Conservation (phyloP, 805 yeast genomes). For the Hagleromyces aurorensis region DNA sequence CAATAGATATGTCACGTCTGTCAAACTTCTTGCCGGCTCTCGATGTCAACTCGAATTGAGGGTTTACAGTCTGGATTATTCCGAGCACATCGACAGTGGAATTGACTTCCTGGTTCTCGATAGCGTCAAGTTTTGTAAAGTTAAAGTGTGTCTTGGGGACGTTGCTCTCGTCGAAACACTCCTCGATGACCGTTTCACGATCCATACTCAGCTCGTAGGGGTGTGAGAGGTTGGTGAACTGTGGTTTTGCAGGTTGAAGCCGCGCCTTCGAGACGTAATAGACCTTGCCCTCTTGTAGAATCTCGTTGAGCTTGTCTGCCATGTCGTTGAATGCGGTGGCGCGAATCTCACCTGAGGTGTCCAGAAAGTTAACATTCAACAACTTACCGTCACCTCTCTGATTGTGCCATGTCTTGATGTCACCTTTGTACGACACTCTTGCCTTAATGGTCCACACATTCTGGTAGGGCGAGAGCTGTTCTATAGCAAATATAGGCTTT, state of each 20-base stretch:
- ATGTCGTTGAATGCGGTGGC: constrained; percentile 90
- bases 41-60: constrained; percentile 70
- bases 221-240: constrained; percentile 74
- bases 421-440: constrained; percentile 81
- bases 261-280: constrained; percentile 78
- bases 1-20: constrained; percentile 81
- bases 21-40: constrained; percentile 89
- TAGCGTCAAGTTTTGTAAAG: constrained; percentile 59
- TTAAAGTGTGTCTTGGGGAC: constrained; percentile 77
- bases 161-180: constrained; percentile 47
- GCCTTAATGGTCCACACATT: constrained; percentile 90
- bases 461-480: constrained; percentile 85
- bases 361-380: constrained; percentile 80
- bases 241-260: constrained; percentile 75
- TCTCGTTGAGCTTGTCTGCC: constrained; percentile 70
- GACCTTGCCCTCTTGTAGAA: constrained; percentile 81
- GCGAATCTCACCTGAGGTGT: constrained; percentile 91
- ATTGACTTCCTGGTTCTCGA: constrained; percentile 63
- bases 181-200: constrained; percentile 68
- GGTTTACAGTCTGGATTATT: constrained; percentile 68
- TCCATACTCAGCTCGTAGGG: constrained; percentile 84
- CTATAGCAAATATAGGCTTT: constrained; percentile 60
- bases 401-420: constrained; percentile 80
- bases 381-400: constrained; percentile 84
- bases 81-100: constrained; percentile 82